phyloP scores from a whole-genome alignment of 2,329 filamentous ascomycete species.

The Verticillium zaregamsianum region DNA sequence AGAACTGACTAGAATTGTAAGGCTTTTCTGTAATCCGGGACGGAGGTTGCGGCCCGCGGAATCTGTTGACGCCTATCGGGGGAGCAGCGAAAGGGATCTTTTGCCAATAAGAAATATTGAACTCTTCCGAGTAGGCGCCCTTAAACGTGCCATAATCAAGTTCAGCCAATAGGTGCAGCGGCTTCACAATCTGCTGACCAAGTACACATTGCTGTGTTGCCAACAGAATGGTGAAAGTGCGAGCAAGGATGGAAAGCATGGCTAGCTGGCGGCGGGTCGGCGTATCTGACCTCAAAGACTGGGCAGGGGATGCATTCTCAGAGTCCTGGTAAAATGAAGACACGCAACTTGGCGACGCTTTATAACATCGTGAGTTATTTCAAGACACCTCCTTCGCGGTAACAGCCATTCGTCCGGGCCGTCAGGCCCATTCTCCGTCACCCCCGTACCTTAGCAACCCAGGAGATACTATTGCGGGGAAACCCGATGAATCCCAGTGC shows the following conservation, averaged over 20 bases:
- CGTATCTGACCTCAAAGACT: too few relatives aligned
- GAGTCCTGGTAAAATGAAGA: too few relatives aligned
- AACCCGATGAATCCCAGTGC: background rate
- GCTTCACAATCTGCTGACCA: background rate
- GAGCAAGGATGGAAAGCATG: background rate
- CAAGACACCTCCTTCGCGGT: background rate
- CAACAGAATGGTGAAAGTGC: background rate
- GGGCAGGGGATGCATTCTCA: too few relatives aligned
- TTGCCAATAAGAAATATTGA: slow-evolving; percentile 56
- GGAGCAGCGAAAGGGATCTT: slow-evolving; percentile 60
- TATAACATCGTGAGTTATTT: too few relatives aligned
- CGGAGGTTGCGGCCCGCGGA: slow-evolving; percentile 57
- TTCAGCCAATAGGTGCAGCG: slow-evolving; percentile 4
- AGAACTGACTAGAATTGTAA: slow-evolving; percentile 51
- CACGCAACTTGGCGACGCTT: too few relatives aligned
- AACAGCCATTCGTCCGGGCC: background rate
- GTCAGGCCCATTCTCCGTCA: background rate
- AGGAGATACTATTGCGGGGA: background rate
- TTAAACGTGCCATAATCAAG: slow-evolving; percentile 48
- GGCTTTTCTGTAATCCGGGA: slow-evolving; percentile 37
- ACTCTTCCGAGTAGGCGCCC: slow-evolving; percentile 44
- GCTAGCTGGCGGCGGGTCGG: background rate
- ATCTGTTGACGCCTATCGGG: slow-evolving; percentile 53
- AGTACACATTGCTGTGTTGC: background rate
- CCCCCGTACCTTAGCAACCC: background rate